phyloP scores from a whole-genome alignment of 495 filamentous ascomycete genomes.

The Daldinia childiae region DNA sequence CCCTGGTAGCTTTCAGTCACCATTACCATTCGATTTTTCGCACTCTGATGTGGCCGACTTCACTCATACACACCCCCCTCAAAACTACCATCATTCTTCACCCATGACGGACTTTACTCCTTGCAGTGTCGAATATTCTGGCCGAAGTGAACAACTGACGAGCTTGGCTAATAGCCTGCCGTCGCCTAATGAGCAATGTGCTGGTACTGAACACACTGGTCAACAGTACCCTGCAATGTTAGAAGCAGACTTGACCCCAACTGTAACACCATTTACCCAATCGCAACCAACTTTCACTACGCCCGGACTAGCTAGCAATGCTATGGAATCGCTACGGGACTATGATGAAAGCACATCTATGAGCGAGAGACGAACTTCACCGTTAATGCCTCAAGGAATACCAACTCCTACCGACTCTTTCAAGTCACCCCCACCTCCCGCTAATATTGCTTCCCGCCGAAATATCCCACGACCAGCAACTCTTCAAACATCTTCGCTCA shows the following conservation, averaged over 20 bases:
- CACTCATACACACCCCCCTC: constrained; percentile 4
- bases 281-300: constrained; percentile 26
- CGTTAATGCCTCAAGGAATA: constrained; percentile 34
- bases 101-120: constrained; percentile 5
- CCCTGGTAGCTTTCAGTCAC: constrained; percentile 19
- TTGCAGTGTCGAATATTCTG: constrained; percentile 3
- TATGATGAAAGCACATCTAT: constrained; percentile 19
- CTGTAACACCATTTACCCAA: constrained; percentile 20
- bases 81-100: constrained; percentile 11
- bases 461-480: constrained; percentile 57
- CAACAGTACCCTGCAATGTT: constrained; percentile 22
- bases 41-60: background rate
- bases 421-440: constrained; percentile 57
- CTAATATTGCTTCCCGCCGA: constrained; percentile 58
- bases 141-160: background rate
- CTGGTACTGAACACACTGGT: constrained; percentile 1
- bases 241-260: constrained; percentile 18
- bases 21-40: constrained; percentile 18
- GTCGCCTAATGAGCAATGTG: constrained; percentile 22
- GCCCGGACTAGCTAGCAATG: constrained; percentile 7
- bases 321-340: constrained; percentile 14
- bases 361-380: constrained; percentile 13
- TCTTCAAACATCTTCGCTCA: constrained; percentile 49
- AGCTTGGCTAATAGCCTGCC: constrained; percentile 10
- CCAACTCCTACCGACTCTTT: constrained; percentile 49